A percentile compares a stretch with the other conserved stretches of the same genome.
Evolutionary conservation across 352 stramenopile species (phyloP).

Genomic region (Thraustochytrium striatum): DNA sequence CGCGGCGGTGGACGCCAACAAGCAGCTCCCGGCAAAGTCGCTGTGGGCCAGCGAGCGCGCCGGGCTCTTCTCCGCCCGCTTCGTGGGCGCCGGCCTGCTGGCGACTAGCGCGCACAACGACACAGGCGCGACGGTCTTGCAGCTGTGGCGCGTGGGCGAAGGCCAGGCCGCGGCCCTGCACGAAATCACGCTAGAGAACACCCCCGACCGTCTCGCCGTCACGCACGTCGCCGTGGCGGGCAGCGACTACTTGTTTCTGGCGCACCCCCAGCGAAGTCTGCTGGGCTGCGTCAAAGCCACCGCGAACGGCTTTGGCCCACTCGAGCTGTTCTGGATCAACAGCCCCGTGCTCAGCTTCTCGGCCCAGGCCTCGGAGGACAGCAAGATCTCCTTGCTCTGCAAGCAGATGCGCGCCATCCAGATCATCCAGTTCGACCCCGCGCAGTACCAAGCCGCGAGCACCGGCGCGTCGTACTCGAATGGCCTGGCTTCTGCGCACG

Average conservation of each 20-base stretch:
- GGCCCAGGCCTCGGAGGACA: background rate
- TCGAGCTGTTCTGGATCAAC: background rate
- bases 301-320: background rate
- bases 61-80: background rate
- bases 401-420: constrained; percentile 14
- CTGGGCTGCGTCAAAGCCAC: background rate
- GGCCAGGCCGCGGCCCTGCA: background rate
- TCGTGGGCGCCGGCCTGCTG: constrained; percentile 1
- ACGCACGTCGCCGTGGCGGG: background rate
- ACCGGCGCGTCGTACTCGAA: too few species aligned
- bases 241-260: constrained; percentile 6
- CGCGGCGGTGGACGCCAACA: background rate
- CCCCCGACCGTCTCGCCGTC: background rate
- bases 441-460: background rate
- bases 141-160: constrained; percentile 1
- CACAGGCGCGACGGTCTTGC: background rate
- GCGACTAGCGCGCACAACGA: background rate
- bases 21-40: background rate
- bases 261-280: background rate
- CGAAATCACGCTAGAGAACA: constrained; percentile 4
- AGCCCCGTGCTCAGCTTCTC: constrained; percentile 20
- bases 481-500: background rate
- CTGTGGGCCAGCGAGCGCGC: background rate
- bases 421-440: background rate
- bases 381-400: background rate